These are phyloP conservation scores for Barbarea vulgaris DNA, from an alignment of 345 rosid genomes.

Conservation along the genomic window DNA sequence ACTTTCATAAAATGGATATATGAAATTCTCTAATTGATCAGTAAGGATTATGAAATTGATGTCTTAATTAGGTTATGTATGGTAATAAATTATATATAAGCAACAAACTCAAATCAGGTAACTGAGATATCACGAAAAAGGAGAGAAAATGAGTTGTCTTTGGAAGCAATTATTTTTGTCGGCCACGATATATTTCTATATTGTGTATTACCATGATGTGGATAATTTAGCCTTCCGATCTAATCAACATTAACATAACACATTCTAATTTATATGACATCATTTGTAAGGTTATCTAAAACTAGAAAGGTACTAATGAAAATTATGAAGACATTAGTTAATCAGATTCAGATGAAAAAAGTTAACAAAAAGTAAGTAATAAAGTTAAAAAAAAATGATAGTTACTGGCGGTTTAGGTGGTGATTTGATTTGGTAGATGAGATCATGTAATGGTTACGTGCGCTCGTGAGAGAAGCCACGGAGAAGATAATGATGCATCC, in stretches of 20 bases:
- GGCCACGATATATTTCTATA: constrained; percentile 37
- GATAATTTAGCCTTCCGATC: constrained; percentile 28
- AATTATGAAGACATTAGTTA: neutral
- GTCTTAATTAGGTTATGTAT: constrained; percentile 10
- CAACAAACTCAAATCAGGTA: neutral
- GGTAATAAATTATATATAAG: neutral
- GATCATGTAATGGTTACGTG: constrained; percentile 17
- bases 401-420: constrained; percentile 14
- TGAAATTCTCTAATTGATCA: neutral
- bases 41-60: neutral
- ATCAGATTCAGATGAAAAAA: neutral
- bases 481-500: constrained; percentile 39
- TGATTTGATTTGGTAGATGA: constrained; percentile 28
- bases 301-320: neutral
- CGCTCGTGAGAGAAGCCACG: constrained; percentile 26
- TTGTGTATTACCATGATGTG: constrained; percentile 17
- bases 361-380: neutral
- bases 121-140: constrained; percentile 3
- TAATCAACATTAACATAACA: constrained; percentile 1
- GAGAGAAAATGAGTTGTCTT: constrained; percentile 36
- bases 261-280: neutral
- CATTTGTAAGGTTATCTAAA: neutral
- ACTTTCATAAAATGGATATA: neutral
- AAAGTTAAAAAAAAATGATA: neutral
- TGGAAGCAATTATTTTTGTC: constrained; percentile 35